A percentile compares a stretch with the other conserved stretches of the same genome.
Conservation (phyloP, 2,329 filamentous ascomycete genomes). For the Alternaria gaisen region DNA sequence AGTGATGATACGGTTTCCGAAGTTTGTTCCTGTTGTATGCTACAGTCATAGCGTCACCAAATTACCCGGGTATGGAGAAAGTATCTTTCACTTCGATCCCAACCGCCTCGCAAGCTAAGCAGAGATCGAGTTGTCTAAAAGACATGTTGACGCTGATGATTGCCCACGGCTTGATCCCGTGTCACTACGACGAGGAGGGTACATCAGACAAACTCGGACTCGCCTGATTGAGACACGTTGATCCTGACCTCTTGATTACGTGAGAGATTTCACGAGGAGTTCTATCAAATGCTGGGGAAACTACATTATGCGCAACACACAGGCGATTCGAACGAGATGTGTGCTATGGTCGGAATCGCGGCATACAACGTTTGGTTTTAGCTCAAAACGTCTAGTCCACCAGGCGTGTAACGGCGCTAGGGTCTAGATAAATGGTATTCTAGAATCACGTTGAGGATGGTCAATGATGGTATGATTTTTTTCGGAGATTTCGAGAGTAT, state of each 20-base stretch:
- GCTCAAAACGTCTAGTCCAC: not conserved
- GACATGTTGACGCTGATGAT: not conserved
- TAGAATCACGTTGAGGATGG: not conserved
- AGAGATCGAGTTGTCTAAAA: not conserved
- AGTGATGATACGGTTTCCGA: too few species aligned
- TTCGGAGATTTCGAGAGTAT: not conserved
- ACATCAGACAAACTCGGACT: not conserved
- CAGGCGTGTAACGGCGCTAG: not conserved
- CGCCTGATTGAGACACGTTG: not conserved
- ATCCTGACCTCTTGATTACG: not conserved
- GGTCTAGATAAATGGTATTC: not conserved
- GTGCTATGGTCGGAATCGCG: not conserved
- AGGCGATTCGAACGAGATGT: not conserved
- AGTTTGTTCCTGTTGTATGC: not conserved
- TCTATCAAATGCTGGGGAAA: not conserved
- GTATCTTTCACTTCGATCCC: not conserved
- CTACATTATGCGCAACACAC: not conserved
- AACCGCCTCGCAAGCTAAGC: not conserved
- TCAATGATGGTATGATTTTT: not conserved
- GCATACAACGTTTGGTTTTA: not conserved
- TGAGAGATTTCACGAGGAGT: not conserved
- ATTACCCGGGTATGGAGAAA: not conserved
- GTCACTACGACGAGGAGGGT: not conserved
- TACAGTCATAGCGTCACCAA: not conserved
- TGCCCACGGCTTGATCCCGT: not conserved